Evolutionary conservation across 2,329 filamentous ascomycete species (phyloP), one percentile per base, ranked within the genome.

Genomic region (Colletotrichum eleusines): DNA sequence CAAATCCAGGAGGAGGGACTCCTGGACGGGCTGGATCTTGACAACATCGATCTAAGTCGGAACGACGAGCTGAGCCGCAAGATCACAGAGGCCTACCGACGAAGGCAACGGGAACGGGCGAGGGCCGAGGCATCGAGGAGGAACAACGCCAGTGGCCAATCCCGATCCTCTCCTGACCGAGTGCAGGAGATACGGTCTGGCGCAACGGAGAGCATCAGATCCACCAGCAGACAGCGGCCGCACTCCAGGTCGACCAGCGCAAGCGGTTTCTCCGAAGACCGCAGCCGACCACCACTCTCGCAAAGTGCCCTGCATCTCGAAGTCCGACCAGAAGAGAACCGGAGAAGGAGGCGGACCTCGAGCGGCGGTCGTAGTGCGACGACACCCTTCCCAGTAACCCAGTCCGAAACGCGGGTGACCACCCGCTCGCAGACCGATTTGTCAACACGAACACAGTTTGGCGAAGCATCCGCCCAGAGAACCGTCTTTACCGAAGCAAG

Each of bases 51-150:
- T 73, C 86, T 94, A 20, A 89, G 85, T 59, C 93, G 94, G 76
- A 94, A 98, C 77, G 94, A 98, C 76, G 94, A 97, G 76, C 89
- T 98, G 20, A 97, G 93, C 74, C 92, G 95, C 76, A 90, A 92
- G 70, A 97, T 98, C 75, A 95, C 94, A 2, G 93, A 97, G 76
- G 94, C 94, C 2, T 97, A 97, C 77, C 86, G 93, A 69, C 88
- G 93, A 72, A 87, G 94, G 38, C 94, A 97, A 77, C 88, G 86
- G 53, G 89, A 91, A 78, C 72, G 69, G 28, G 38, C 72, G 8
- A 69, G 64, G 23, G 58, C 46, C 38, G 68, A 72, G 20, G 59
- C 50, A 8, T 51, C 62, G 14, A 81, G 84, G 75, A 84, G 84
- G 71, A 85, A 80, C 72, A 82, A 82, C 74, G 77, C 77, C 74